These are phyloP conservation scores for Trichophyton rubrum DNA, from an alignment of 2,329 filamentous ascomycete genomes.

Conservation along the genomic window DNA sequence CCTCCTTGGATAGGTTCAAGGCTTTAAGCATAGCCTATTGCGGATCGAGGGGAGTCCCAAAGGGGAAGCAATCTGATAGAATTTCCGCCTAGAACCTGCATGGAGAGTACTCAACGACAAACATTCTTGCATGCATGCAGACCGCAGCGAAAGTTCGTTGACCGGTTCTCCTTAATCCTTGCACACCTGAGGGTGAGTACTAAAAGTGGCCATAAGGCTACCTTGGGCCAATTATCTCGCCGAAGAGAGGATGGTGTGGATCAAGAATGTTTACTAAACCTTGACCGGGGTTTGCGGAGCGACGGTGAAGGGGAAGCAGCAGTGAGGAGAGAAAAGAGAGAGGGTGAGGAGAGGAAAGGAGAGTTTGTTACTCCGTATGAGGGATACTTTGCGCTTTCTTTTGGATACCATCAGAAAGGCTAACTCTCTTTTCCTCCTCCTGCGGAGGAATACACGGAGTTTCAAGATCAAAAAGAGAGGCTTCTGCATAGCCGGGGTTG, in stretches of 20 bases:
- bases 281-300: neutral
- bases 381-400: neutral
- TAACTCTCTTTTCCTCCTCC: neutral
- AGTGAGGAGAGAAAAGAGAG: neutral
- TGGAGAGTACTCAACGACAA: neutral
- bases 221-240: neutral
- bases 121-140: slow-evolving; percentile 2
- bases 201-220: slow-evolving; percentile 1
- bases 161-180: slow-evolving; percentile 2
- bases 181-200: neutral
- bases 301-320: neutral
- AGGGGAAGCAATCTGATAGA: neutral
- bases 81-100: neutral
- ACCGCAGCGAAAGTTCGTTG: neutral
- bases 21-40: slow-evolving; percentile 1
- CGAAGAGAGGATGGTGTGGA: neutral
- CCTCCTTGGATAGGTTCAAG: neutral
- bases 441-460: slow-evolving; percentile 2
- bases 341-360: neutral
- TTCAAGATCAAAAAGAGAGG: slow-evolving; percentile 1
- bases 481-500: slow-evolving; percentile 4
- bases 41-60: neutral
- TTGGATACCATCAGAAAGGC: neutral
- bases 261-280: slow-evolving; percentile 2
- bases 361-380: neutral